Base-by-base conservation (phyloP, 2,329 filamentous ascomycete genomes). In the Ophiocordyceps camponoti-rufipedis region DNA sequence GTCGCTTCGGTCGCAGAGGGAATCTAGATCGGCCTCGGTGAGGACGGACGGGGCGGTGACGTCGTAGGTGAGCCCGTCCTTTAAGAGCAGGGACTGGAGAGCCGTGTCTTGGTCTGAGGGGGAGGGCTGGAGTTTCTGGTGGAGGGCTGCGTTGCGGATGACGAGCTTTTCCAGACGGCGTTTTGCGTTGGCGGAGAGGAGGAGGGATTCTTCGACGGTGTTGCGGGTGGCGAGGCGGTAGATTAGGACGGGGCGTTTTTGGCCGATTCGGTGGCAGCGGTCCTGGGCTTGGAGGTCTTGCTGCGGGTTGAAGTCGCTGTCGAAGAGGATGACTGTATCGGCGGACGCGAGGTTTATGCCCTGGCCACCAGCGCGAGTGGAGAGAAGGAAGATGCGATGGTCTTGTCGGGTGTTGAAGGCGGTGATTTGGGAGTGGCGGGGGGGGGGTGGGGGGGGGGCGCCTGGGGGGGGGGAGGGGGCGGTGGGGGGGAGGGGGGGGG, bases 211-310 rank as follows among this genome's bases (percentile, higher is more conserved):
- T 58, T 98, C 91, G 0, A 98, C 85, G 0, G 91, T 96, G 9
- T 82, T 85, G 55, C 88, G 87, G 0, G 91, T 98, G 0, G 91
- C 89, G 32, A 98, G 79, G 1, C 91, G 82, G 61, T 93, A 98
- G 0, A 98, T 82, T 18, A 98, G 78, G 1, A 98, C 91, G 0
- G 91, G 91, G 2, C 81, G 74, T 1, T 80, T 94, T 60, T 98
- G 91, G 0, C 91, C 91, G 50, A 98, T 96, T 12, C 91, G 78
- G 58, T 98, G 91, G 1, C 85, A 87, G 5, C 91, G 85, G 56
- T 98, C 91, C 62, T 96, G 91, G 0, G 91, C 91, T 58, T 98
- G 91, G 0, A 98, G 70, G 60, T 98, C 91, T 57, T 95, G 89
- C 59, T 98, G 91, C 0, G 91, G 91, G 54, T 98, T 98, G 79